Percentiles rank a stretch among this genome's conserved stretches.
These are phyloP conservation scores for Teratosphaeria zuluensis DNA, from an alignment of 2,329 filamentous ascomycete species.

Conservation along the genomic window DNA sequence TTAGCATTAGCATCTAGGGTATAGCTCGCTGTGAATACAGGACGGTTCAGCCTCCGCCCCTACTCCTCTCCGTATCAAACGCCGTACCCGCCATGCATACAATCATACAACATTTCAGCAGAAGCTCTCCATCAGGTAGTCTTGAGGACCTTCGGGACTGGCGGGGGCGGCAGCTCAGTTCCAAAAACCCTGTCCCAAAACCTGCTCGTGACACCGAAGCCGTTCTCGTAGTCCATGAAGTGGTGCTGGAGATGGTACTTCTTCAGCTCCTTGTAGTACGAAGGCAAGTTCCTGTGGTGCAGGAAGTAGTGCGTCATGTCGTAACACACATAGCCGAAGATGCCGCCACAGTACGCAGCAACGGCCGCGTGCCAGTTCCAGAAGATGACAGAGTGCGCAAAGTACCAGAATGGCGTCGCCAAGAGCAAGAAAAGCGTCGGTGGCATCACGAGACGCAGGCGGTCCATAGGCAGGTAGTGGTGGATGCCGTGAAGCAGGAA, in stretches of 20 bases:
- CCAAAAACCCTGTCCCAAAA: constrained; percentile 95
- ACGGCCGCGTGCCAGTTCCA: constrained; percentile 77
- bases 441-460: constrained; percentile 93
- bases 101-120: not conserved
- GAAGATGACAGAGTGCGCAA: constrained; percentile 73
- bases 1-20: not conserved
- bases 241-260: constrained; percentile 97
- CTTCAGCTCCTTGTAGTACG: constrained; percentile 86
- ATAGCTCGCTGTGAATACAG: not conserved
- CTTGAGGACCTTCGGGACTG: constrained; percentile 41
- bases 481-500: constrained; percentile 95
- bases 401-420: constrained; percentile 82
- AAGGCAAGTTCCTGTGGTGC: constrained; percentile 83
- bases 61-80: not conserved
- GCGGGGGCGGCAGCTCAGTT: constrained; percentile 58
- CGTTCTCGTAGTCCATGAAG: constrained; percentile 95
- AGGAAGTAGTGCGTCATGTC: constrained; percentile 98
- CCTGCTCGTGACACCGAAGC: constrained; percentile 89
- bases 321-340: constrained; percentile 94
- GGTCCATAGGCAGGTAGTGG: constrained; percentile 99
- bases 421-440: constrained; percentile 76
- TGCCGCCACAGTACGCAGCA: constrained; percentile 74
- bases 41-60: not conserved
- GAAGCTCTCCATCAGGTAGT: constrained; percentile 19
- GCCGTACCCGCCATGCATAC: not conserved